Base-by-base conservation (phyloP, 2,329 filamentous ascomycete genomes). In the Colletotrichum lupini region DNA sequence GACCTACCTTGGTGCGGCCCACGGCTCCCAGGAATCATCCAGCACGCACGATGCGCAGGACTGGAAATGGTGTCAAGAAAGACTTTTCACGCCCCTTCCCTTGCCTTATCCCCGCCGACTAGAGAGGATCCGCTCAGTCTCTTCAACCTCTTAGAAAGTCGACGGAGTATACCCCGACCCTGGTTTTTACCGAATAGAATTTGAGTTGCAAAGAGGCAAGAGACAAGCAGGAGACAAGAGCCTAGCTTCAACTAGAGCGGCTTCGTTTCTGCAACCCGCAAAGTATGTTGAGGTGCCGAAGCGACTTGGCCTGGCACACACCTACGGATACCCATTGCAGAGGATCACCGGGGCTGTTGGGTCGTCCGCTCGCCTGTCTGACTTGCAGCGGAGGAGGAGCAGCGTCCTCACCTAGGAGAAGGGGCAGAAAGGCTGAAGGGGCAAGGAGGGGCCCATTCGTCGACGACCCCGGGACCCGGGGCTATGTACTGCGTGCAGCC, bases 211-310 rank as follows among this genome's bases (percentile, higher is more conserved):
- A 63, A 26, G 69, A 42, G 65, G 52, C 57, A 68, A 72, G 46
- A 62, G 46, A 32, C 42, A 57, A 56, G 49, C 32, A 68, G 37
- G 63, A 67, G 56, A 62, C 57, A 72, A 62, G 49, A 52, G 49
- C 32, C 66, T 55, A 60, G 55, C 26, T 4, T 55, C 28, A 32
- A 30, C 66, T 30, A 30, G 46, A 70, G 42, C 32, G 46, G 22
- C 26, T 49, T 70, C 32, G 24, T 56, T 65, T 60, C 56, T 65
- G 42, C 69, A 46, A 53, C 24, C 26, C 59, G 53, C 67, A 66
- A 49, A 70, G 61, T 37, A 53, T 59, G 61, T 58, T 32, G 24
- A 46, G 65, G 46, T 64, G 53, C 58, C 55, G 69, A 58, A 63
- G 53, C 35, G 57, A 57, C 63, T 62, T 67, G 63, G 28, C 57